Base-by-base conservation (phyloP, 2,329 filamentous ascomycete genomes). In the Fusarium scirpi region DNA sequence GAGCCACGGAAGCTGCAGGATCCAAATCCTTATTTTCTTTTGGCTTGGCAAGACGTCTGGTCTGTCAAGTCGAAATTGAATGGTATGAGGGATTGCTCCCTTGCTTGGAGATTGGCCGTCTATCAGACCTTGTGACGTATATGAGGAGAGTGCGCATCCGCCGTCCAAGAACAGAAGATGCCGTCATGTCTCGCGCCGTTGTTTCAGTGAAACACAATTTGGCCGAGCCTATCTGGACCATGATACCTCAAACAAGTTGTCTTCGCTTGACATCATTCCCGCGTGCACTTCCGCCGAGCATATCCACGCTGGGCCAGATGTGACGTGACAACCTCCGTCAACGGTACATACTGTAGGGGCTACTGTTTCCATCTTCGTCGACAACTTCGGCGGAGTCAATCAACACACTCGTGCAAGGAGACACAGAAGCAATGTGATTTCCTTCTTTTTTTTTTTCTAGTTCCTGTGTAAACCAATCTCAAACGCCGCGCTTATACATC, bases 401-500 rank as follows among this genome's bases (percentile, higher is more conserved):
- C 53, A 51, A 52, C 52, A 59, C 58, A 67, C 48, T 49, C 34
- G 58, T 62, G 58, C 66, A 67, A 32, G 55, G 25, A 56, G 56
- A 61, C 46, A 63, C 60, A 60, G 63, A 71, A 59, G 69, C 59
- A 65, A 69, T 61, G 69, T 53, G 62, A 63, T 71, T 71, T 54
- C 69, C 65, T 71, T 67, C 59, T 65, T 58, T 63, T 58, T 65
- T 71, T 73, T 75, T 73, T 69, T 77, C 74, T 75, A 76, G 67
- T 76, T 73, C 74, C 76, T 65, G 65, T 67, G 67, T 74, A 70
- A 64, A 71, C 49, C 66, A 70, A 74, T 74, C 70, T 76, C 73
- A 75, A 80, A 80, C 79, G 78, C 79, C 79, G 59, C 79, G 79
- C 79, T 80, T 71, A 78, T 79, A 74, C 75, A 78, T 72, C 59